Evolutionary conservation across 1,139 yeast genomes (phyloP).

Genomic region (Blastobotrys illinoisensis): DNA sequence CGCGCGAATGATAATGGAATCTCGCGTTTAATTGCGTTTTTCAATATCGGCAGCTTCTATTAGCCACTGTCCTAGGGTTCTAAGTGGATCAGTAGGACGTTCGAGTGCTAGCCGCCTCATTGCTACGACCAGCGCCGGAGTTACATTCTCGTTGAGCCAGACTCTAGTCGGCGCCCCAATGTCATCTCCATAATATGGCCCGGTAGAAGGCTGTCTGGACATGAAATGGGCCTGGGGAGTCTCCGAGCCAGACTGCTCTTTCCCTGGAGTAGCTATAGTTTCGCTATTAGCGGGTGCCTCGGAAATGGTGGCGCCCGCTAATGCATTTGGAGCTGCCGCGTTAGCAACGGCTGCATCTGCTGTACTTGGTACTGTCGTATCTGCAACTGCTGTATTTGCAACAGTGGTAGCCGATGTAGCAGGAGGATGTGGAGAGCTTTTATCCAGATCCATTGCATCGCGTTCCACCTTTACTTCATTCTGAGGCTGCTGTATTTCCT

Average conservation of each 20-base stretch:
- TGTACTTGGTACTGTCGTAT: neutral
- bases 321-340: neutral
- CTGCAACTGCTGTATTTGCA: neutral
- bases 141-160: slow-evolving; percentile 68
- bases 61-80: slow-evolving; percentile 64
- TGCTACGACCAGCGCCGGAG: slow-evolving; percentile 63
- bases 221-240: neutral
- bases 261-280: neutral
- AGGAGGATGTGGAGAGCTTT: neutral
- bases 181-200: slow-evolving; percentile 5
- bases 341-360: neutral
- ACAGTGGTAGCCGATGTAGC: neutral
- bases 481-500: neutral
- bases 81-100: slow-evolving; percentile 64
- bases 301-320: too few species aligned
- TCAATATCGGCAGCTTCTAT: slow-evolving; percentile 32
- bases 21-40: neutral
- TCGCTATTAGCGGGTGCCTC: neutral
- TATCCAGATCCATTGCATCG: neutral
- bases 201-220: neutral
- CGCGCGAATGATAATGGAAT: too few species aligned
- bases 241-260: neutral
- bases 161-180: slow-evolving; percentile 54
- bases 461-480: neutral
- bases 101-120: slow-evolving; percentile 50